These are phyloP conservation scores for Nigrograna mackinnonii DNA, from an alignment of 2,329 filamentous ascomycete species.

Conservation along the genomic window DNA sequence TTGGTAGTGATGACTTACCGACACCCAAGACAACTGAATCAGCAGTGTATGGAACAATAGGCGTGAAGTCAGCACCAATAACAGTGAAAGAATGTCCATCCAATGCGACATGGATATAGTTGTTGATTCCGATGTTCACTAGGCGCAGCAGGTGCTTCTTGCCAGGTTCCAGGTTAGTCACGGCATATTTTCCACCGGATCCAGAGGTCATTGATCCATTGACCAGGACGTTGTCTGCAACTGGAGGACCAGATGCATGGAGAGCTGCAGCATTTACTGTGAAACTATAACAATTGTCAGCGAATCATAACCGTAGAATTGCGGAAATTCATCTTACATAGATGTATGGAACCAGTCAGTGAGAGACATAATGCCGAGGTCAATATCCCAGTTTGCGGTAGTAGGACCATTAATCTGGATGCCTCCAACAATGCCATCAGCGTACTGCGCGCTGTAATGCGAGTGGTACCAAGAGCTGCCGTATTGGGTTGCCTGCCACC, in stretches of 20 bases:
- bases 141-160: conserved; percentile 51
- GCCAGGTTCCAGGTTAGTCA: conserved; percentile 38
- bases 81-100: conserved; percentile 49
- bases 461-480: conserved; percentile 39
- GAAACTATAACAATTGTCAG: conserved; percentile 18
- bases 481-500: conserved; percentile 39
- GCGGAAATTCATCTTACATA: conserved; percentile 17
- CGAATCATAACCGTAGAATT: too few relatives aligned
- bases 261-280: conserved; percentile 35
- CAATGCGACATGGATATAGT: conserved; percentile 39
- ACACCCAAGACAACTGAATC: conserved; percentile 37
- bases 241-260: conserved; percentile 43
- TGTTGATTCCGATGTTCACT: conserved; percentile 45
- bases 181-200: conserved; percentile 34
- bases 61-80: conserved; percentile 48
- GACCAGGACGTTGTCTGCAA: conserved; percentile 52
- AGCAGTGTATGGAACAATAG: conserved; percentile 46
- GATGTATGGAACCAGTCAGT: conserved; percentile 42
- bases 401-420: conserved; percentile 46
- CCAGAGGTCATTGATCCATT: conserved; percentile 59
- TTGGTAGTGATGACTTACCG: conserved; percentile 26
- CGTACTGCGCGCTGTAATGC: conserved; percentile 33
- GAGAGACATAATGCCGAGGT: conserved; percentile 42
- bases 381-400: conserved; percentile 42
- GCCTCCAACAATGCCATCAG: conserved; percentile 41